phyloP scores from a whole-genome alignment of 345 rosid genomes.

The Leavenworthia alabamica region DNA sequence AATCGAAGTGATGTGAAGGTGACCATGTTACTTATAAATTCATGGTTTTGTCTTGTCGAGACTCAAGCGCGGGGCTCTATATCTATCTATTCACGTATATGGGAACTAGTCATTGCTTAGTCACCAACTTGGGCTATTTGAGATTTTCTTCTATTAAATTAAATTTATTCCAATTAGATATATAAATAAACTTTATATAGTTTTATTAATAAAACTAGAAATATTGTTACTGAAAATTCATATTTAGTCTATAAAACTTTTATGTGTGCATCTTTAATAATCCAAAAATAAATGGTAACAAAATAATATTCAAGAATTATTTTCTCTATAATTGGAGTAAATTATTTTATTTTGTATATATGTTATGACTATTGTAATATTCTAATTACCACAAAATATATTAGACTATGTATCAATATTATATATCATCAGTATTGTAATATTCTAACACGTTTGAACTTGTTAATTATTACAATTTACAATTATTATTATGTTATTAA shows the following conservation, averaged over 20 bases:
- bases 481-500: neutral
- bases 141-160: neutral
- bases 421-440: neutral
- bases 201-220: no score
- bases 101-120: constrained; percentile 27
- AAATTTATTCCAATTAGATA: neutral
- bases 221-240: neutral
- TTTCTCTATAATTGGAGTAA: neutral
- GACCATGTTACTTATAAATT: constrained; percentile 29
- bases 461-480: neutral
- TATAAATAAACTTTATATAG: no score
- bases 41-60: constrained; percentile 35
- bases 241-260: no score
- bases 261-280: no score
- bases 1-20: constrained; percentile 36
- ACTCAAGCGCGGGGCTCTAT: constrained; percentile 35
- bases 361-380: no score
- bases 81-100: constrained; percentile 9
- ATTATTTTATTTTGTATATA: no score
- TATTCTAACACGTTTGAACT: neutral
- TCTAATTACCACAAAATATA: no score
- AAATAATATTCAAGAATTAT: neutral
- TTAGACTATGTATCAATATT: neutral
- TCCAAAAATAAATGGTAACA: neutral
- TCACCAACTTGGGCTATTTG: constrained; percentile 19